Conservation (phyloP, 306 rosid species). For the Bauhinia variegata region DNA sequence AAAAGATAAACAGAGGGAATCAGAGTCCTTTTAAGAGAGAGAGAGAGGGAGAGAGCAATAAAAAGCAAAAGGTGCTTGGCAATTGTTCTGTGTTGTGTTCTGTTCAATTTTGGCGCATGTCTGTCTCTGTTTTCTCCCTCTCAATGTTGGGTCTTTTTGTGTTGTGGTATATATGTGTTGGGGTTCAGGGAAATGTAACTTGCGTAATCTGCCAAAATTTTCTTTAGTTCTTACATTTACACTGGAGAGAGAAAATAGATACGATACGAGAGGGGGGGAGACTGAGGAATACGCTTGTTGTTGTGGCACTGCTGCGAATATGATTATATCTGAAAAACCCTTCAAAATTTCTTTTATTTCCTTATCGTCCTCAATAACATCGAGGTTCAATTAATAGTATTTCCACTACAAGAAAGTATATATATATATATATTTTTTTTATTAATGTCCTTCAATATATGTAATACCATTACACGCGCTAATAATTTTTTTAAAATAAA, state of each 20-base stretch:
- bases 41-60: constrained; percentile 45
- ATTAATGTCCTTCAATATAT: too few species aligned
- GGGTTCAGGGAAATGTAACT: too few species aligned
- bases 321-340: background rate
- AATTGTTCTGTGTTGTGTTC: too few species aligned
- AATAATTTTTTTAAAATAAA: too few species aligned
- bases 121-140: background rate
- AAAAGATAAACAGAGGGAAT: constrained; percentile 36
- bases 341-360: background rate
- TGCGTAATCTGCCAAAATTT: too few species aligned
- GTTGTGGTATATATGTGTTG: background rate
- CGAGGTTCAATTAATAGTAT: background rate
- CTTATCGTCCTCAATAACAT: background rate
- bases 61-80: constrained; percentile 65
- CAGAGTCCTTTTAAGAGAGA: constrained; percentile 17
- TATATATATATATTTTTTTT: too few species aligned
- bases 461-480: too few species aligned
- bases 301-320: too few species aligned
- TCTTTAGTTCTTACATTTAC: too few species aligned
- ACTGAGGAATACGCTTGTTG: too few species aligned
- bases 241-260: background rate
- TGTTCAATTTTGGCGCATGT: background rate
- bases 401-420: too few species aligned
- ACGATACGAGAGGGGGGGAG: too few species aligned
- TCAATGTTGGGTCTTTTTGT: background rate